Base-by-base conservation (phyloP, 495 filamentous ascomycete genomes). In the Neurospora sp. region DNA sequence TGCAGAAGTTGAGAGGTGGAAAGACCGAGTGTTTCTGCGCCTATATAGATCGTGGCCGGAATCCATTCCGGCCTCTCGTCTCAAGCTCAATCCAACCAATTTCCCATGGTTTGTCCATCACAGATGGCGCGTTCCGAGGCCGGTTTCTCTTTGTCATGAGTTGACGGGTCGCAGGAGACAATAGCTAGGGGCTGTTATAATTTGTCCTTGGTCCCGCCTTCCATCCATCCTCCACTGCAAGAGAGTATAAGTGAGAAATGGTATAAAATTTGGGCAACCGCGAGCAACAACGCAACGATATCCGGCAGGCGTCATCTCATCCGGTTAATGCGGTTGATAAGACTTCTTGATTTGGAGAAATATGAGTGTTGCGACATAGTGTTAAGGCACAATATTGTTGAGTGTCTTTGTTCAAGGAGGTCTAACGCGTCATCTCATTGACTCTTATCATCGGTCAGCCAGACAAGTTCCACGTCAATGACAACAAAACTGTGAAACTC, bases 31-130 rank as follows among this genome's bases (percentile, higher is more conserved):
- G 77, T 73, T 80, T 76, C 76, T 71, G 78, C 80, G 82, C 84
- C 83, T 87, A 88, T 85, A 89, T 86, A 83, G 81, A 78, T 74
- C 74, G 84, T 85, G 88, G 88, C 88, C 88, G 88, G 88, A 86
- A 86, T 86, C 75, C 74, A 87, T 89, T 88, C 88, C 88, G 88
- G 88, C 87, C 87, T 85, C 81, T 66, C 15, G 54, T 34, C 6
- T 17, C 54, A 66, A 36, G 38, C n/a, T 31, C 21, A 31, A 21
- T 21, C 28, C 54, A 73, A 34, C 11, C 36, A 39, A 39, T 31
- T 38, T 24, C 37, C 59, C 39, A 70, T 70, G 72, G 45, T 37
- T 70, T 28, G 54, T 34, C 24, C 54, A 66, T 36, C 24, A 34
- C 54, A 66, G 21, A 24, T 3, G 28, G 42, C 43, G 24, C 28